phyloP scores from a whole-genome alignment of 208 protist genomes.

The Kentomonas sorsogonicus region DNA sequence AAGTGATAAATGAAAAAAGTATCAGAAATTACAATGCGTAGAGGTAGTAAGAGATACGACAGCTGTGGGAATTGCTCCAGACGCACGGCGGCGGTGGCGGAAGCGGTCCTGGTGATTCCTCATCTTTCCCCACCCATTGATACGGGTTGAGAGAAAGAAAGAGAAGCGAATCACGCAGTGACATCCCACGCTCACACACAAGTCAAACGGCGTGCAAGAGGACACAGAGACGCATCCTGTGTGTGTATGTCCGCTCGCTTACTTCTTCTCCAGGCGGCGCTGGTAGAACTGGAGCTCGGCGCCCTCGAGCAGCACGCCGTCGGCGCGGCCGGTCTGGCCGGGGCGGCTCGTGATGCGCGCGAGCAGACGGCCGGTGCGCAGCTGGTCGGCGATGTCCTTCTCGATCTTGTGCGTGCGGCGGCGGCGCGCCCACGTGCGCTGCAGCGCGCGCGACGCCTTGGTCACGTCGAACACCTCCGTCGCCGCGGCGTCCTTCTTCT shows the following conservation, averaged over 20 bases:
- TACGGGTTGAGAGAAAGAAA: no score
- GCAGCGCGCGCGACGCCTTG: conserved; percentile 52
- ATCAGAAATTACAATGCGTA: background rate
- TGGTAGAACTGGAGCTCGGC: conserved; percentile 99
- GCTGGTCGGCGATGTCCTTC: conserved; percentile 88
- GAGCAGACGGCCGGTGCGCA: conserved; percentile 93
- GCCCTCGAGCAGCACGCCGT: conserved; percentile 99
- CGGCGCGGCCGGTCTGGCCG: conserved; percentile 96
- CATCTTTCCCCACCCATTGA: no score
- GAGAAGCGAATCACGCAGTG: no score
- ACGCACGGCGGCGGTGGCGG: no score
- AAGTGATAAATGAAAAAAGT: no score
- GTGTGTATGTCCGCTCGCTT: no score
- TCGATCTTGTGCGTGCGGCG: conserved; percentile 75
- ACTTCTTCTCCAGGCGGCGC: conserved; percentile 98
- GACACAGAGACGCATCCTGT: no score
- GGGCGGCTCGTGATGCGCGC: conserved; percentile 96
- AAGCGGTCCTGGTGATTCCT: no score
- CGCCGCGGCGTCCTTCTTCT: conserved; percentile 24
- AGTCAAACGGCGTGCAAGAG: no score
- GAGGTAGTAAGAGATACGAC: background rate
- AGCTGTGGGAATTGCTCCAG: background rate
- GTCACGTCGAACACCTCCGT: conserved; percentile 73
- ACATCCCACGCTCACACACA: no score
- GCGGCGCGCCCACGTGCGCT: conserved; percentile 78